Evolutionary conservation across 805 yeast species (phyloP).

Genomic region (Lipomyces anomalus): DNA sequence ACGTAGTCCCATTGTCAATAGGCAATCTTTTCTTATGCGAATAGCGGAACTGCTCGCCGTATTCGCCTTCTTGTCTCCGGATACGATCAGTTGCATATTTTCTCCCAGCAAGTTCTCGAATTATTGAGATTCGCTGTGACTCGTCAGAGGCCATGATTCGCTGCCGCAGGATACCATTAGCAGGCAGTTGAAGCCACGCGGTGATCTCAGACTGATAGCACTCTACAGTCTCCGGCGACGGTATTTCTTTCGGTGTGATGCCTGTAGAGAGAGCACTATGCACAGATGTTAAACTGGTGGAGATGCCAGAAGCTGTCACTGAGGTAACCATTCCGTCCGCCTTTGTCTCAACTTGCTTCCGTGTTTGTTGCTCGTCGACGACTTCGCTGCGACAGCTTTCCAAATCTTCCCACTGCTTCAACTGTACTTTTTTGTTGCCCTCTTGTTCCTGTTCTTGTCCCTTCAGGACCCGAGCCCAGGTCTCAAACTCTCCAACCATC

Average conservation of each 20-base stretch:
- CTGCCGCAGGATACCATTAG: neutral
- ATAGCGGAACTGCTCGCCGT: neutral
- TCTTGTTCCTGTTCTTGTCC: no score
- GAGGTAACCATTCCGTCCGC: no score
- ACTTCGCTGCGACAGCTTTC: no score
- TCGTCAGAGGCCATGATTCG: neutral
- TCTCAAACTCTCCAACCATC: no score
- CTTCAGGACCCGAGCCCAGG: no score
- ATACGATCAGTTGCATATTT: neutral
- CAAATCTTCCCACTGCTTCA: no score
- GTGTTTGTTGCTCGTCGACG: no score
- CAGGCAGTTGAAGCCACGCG: neutral
- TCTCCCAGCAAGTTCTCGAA: neutral
- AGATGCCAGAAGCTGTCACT: no score
- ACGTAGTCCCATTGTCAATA: neutral
- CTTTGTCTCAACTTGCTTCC: no score
- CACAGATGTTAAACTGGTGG: no score
- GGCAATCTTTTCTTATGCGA: neutral
- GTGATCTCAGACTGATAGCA: neutral
- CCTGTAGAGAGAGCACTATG: no score
- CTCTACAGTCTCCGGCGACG: neutral
- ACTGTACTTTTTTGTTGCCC: no score
- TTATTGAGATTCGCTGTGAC: neutral
- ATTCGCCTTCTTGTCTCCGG: neutral
- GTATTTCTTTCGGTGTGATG: neutral